Evolutionary conservation across 495 filamentous ascomycete species (phyloP), one percentile per base, ranked within the genome.

Genomic region (Lepidopterella palustris): DNA sequence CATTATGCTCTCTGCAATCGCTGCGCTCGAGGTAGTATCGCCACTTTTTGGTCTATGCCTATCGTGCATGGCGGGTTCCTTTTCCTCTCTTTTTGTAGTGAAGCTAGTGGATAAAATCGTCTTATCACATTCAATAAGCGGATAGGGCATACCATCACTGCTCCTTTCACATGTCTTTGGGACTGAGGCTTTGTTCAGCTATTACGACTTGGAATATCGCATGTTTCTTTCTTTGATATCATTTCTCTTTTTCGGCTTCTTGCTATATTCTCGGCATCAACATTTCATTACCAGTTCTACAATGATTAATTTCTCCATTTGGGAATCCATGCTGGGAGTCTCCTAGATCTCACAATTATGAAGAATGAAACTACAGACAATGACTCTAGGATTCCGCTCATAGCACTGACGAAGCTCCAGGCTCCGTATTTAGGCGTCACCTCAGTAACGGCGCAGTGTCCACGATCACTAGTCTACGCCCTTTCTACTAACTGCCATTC

Each of bases 351-450:
- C 31, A 70, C 73, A 21, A 25, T 73, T 28, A 64, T 66, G 18
- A 47, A 56, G 42, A 73, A 73, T 35, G 20, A 40, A 18, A 39
- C 28, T 6, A 70, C 73, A 42, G 56, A 59, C 24, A 71, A 73
- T 32, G 71, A 73, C 45, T 66, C 58, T 15, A 56, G 71, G 5
- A 58, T 70, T 49, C 63, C 62, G 15, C 66, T 73, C 18, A 59
- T 61, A n/a, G 63, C 68, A 5, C 61, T 73, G 4, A 48, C 48
- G 10, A 52, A 45, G 18, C 71, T 73, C 27, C 45, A 23, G 45
- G 49, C 45, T 15, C 60, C 73, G 35, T 63, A 70, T 61, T 71
- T 73, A 32, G 66, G 68, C n/a, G 71, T 69, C 35, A 73, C 71
- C 42, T 59, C 40, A 4, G 50, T 73, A 45, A 68, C 71, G 23